These are phyloP conservation scores for Immersiporthe knoxdaviesiana DNA, from an alignment of 2,329 filamentous ascomycete genomes.

Conservation along the genomic window DNA sequence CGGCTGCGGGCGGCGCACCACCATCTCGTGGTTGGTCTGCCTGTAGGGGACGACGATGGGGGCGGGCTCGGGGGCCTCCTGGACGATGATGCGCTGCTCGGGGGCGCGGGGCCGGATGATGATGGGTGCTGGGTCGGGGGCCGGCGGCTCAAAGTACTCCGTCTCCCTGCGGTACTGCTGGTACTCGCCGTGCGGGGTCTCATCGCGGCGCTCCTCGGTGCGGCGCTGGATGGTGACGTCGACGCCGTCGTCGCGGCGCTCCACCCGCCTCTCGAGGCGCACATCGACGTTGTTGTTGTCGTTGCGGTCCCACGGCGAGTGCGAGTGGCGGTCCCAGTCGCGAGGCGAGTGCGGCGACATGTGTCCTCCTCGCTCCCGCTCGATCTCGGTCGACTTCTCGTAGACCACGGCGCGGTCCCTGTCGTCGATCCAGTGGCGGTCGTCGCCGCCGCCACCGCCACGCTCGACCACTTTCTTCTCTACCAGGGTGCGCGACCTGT, in stretches of 20 bases:
- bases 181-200: conserved; percentile 50
- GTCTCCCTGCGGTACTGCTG: conserved; percentile 65
- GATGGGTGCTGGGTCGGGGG: conserved; percentile 51
- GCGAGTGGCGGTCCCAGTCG: conserved; percentile 41
- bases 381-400: conserved; percentile 48
- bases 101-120: conserved; percentile 59
- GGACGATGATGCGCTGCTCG: conserved; percentile 64
- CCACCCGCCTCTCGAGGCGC: conserved; percentile 46
- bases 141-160: conserved; percentile 61
- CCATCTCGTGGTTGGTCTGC: conserved; percentile 44
- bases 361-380: conserved; percentile 40
- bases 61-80: conserved; percentile 57
- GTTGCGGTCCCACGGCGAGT: conserved; percentile 40
- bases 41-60: conserved; percentile 55
- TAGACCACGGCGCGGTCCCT: conserved; percentile 45
- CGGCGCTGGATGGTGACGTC: conserved; percentile 60
- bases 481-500: conserved; percentile 26
- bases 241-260: conserved; percentile 47
- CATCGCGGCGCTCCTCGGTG: conserved; percentile 53
- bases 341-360: conserved; percentile 34
- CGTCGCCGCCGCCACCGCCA: conserved; percentile 36
- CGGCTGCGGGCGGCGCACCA: conserved; percentile 35
- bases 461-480: conserved; percentile 29
- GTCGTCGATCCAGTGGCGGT: conserved; percentile 41
- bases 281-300: conserved; percentile 48